Evolutionary conservation across 108 stramenopile genomes (phyloP), one percentile per base, ranked within the genome.

Genomic region (Skeletonema marinoi): DNA sequence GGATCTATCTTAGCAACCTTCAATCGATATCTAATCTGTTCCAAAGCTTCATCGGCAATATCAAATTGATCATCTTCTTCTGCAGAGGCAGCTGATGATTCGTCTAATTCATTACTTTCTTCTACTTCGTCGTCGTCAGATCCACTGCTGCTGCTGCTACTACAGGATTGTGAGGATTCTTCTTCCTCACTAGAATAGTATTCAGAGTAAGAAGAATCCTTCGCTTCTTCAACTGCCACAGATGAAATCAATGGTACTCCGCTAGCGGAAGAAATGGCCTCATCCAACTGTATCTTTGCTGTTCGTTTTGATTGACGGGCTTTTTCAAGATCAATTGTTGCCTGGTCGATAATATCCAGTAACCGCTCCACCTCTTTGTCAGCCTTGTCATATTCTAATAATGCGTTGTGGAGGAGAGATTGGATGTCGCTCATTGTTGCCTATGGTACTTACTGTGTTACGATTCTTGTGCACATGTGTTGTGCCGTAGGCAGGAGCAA

Each of bases 21-120:
- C 39, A 80, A 63, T 1, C 78, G 66, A 65, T 80, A 80, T 10
- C 78, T 71, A 68, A 80, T 67, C 36, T 80, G 78, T 33, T 80
- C 66, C n/a, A 80, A 41, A 36, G 78, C 71, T 46, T 80, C 72
- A 67, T 80, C 68, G 30, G 66, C 72, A 35, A 80, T 63, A 14
- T 80, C 67, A 61, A 80, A 73, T 38, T 65, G 60, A 61, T 66
- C 46, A 16, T 56, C 41, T 4, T 71, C 58, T 13, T 71, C 70
- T 30, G 35, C 62, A 61, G 14, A 7, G 33, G 1, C 36, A 19
- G 39, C 41, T 39, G 17, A 32, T 39, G 17, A 32, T 39, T 68
- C 66, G n/a, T 68, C 75, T 46, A 60, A 32, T 13, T n/a, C 10
- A 25, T 51, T 59, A 21, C 51, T 12, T 50, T 60, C 70, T 60